Percentiles rank a stretch among this genome's conserved stretches.
phyloP scores from a whole-genome alignment of 495 filamentous ascomycete genomes.

The Cercophora samala region DNA sequence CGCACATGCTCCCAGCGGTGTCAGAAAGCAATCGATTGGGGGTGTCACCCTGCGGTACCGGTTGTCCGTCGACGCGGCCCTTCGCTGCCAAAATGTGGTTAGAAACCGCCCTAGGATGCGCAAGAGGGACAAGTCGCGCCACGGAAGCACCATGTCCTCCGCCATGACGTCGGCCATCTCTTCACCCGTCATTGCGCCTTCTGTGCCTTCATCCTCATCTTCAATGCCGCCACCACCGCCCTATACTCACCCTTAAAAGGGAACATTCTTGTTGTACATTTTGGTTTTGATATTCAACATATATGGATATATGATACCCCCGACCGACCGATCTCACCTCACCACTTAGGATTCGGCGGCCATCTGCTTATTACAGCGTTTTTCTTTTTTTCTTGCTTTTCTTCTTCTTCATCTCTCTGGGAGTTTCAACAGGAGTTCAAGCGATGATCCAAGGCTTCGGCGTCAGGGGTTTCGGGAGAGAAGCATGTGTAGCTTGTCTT shows the following conservation, averaged over 20 bases:
- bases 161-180: slow-evolving; percentile 22
- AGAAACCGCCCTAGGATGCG: slow-evolving; percentile 44
- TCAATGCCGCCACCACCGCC: not conserved
- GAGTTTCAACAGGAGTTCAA: slow-evolving; percentile 12
- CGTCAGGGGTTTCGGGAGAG: slow-evolving; percentile 2
- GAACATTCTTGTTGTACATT: not conserved
- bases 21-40: slow-evolving; percentile 34
- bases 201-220: slow-evolving; percentile 16
- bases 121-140: slow-evolving; percentile 30
- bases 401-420: not conserved
- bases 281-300: not conserved
- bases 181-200: slow-evolving; percentile 15
- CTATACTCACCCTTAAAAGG: not conserved
- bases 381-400: not conserved
- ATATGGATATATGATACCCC: slow-evolving; percentile 6
- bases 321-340: not conserved
- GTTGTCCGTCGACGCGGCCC: slow-evolving; percentile 40
- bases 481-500: slow-evolving; percentile 8
- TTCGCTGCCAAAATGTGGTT: slow-evolving; percentile 43
- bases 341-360: not conserved
- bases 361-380: not conserved
- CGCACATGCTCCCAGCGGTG: slow-evolving; percentile 31
- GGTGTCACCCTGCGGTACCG: slow-evolving; percentile 35
- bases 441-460: slow-evolving; percentile 2
- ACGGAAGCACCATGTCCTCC: slow-evolving; percentile 20